Evolutionary conservation across 805 yeast species (phyloP), one percentile per base, ranked within the genome.

Genomic region (Wickerhamiella dianesei): DNA sequence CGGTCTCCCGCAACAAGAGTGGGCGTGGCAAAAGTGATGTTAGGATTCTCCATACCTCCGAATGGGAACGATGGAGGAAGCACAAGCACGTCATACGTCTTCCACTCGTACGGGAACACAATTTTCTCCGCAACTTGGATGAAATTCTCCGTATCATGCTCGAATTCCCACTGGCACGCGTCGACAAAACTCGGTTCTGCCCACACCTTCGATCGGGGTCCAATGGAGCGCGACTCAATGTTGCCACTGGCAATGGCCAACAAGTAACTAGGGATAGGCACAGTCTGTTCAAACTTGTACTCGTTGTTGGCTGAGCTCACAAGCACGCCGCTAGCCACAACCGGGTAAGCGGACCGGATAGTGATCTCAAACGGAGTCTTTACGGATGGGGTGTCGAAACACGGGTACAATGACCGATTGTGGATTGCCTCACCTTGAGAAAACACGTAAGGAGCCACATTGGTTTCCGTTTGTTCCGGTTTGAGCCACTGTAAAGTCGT

Each of bases 1-100:
- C 88, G 72, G 64, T 86, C 95, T 37, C 88, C 87, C 14, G 88
- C 75, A 40, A 87, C 75, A 51, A 87, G 69, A 1, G 96, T 86
- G 42, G 95, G 95, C 0, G 95, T 85, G 6, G 87, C 88, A 64
- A 85, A 85, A 0, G 95, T 85, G 63, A 85, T 77, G 59, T 86
- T 85, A 50, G 95, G 94, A 59, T 85, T 84, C 66, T 87, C 95
- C 95, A 87, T 87, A 46, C 96, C 96, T 52, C 95, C 95, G 58
- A 83, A 87, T 2, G 95, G 94, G 65, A 75, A 76, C 2, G 77
- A 75, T 46, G 79, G 74, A 2, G 94, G 95, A 53, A 86, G 74
- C 29, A 87, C 78, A 37, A 87, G 69, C 25, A 85, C 82, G 59
- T 86, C 88, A 62, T 81, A 87, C 36, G 77, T 78, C 48, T 75